Conservation (phyloP, 805 yeast species). For the Kuraishia hungarica region DNA sequence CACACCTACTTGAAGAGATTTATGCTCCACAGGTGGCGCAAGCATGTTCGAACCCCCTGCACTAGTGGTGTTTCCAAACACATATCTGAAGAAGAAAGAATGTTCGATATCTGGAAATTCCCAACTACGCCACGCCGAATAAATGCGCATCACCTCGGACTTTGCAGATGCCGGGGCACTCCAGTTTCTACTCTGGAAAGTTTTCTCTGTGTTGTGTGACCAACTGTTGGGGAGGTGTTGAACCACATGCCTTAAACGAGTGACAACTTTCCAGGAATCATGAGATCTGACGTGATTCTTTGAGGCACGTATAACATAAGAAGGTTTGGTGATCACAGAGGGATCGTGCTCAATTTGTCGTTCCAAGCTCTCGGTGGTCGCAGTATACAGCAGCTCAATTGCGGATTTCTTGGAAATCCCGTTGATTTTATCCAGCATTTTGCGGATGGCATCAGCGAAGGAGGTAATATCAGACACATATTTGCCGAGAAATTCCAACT, state of each 20-base stretch:
- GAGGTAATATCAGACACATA: conserved; percentile 6
- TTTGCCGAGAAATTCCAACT: conserved; percentile 17
- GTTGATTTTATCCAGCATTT: conserved; percentile 4
- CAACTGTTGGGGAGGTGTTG: conserved; percentile 49
- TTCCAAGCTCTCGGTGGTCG: conserved; percentile 29
- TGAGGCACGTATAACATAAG: conserved; percentile 67
- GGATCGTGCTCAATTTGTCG: conserved; percentile 71
- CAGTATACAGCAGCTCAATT: conserved; percentile 32
- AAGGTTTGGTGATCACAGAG: conserved; percentile 81
- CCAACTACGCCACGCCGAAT: conserved; percentile 86
- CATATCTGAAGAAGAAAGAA: conserved; percentile 43
- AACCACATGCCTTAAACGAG: conserved; percentile 69
- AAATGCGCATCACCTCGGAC: conserved; percentile 45
- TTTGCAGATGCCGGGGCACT: conserved; percentile 44
- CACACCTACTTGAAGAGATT: conserved; percentile 17
- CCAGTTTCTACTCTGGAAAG: conserved; percentile 26
- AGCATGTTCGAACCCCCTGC: neutral
- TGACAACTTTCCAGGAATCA: conserved; percentile 82
- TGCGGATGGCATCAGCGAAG: neutral
- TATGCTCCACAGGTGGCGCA: neutral
- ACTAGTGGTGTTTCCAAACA: conserved; percentile 28
- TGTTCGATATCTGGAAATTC: conserved; percentile 62
- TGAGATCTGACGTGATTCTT: conserved; percentile 68
- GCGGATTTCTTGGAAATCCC: conserved; percentile 11
- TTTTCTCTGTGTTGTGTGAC: conserved; percentile 24